phyloP scores from a whole-genome alignment of 139 green algal genomes.

The Pycnococcus provasolii region DNA sequence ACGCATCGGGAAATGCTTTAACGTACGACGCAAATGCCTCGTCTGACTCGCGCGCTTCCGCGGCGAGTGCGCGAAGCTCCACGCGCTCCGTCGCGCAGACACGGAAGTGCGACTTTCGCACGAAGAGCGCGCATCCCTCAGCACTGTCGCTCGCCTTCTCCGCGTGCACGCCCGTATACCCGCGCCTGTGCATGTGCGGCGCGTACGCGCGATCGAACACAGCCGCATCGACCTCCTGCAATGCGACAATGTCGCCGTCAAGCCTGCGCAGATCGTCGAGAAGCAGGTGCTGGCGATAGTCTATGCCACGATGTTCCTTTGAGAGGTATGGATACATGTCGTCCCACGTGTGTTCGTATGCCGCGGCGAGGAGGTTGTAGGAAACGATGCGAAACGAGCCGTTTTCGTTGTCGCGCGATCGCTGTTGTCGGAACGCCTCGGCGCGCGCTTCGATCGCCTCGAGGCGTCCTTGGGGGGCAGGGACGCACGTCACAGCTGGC shows the following conservation, averaged over 20 bases:
- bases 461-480: too few species aligned
- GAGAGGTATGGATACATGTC: constrained; percentile 9
- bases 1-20: constrained; percentile 32
- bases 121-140: constrained; percentile 62
- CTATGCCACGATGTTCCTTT: not conserved
- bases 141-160: constrained; percentile 62
- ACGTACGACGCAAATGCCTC: too few species aligned
- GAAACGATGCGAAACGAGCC: constrained; percentile 4
- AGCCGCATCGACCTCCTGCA: constrained; percentile 77
- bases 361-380: constrained; percentile 13
- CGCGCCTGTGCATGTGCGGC: constrained; percentile 39
- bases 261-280: not conserved
- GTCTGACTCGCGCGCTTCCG: too few species aligned
- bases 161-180: constrained; percentile 45
- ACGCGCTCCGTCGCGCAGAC: too few species aligned
- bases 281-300: not conserved
- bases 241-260: not conserved
- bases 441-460: too few species aligned
- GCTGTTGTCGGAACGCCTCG: too few species aligned
- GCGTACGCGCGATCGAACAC: constrained; percentile 47
- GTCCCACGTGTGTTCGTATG: constrained; percentile 6
- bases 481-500: too few species aligned
- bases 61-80: too few species aligned
- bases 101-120: constrained; percentile 24
- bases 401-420: too few species aligned